Evolutionary conservation across 495 filamentous ascomycete genomes (phyloP), one percentile per base, ranked within the genome.

Genomic region (Neurospora sp.): DNA sequence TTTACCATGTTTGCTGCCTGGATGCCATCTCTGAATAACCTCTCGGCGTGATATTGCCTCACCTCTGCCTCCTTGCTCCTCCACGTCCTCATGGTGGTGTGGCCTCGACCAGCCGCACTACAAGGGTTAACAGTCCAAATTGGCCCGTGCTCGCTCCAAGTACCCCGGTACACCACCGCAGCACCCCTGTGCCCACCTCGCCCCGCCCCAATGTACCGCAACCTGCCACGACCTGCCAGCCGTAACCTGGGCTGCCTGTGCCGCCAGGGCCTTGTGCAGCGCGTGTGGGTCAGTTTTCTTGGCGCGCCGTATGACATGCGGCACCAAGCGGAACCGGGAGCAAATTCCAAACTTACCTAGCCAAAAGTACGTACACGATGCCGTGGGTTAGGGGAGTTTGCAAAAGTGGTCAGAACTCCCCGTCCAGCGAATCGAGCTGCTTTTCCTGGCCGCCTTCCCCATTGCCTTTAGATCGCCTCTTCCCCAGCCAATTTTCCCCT

Each of bases 401-500:
- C 69, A 66, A 66, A 66, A 66, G 54, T 66, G 54, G 54, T 66
- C 54, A 66, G 54, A 66, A 66, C 54, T 66, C 54, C 54, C 54
- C 54, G 54, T 66, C 54, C 54, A 66, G 54, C 54, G 54, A 66
- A 66, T 66, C 54, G 54, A 66, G 54, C 54, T 66, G 54, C 54
- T 66, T 66, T 66, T 66, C 54, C 54, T 37, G 54, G 54, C 54
- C 54, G 54, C 66, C 69, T 70, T 69, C 54, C 76, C 73, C 76
- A 72, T 69, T 54, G 62, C 73, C 54, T 66, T 72, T 46, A 77
- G 77, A 77, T 77, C 78, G 78, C 77, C 77, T 76, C 75, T 71
- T 76, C 77, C 77, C 77, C 76, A 76, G 74, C 74, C 71, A 75
- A 79, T 77, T 78, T 78, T 77, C 77, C 76, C 75, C 75, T 71